phyloP scores from a whole-genome alignment of 352 stramenopile genomes.

The Elongisporangium anandrum region DNA sequence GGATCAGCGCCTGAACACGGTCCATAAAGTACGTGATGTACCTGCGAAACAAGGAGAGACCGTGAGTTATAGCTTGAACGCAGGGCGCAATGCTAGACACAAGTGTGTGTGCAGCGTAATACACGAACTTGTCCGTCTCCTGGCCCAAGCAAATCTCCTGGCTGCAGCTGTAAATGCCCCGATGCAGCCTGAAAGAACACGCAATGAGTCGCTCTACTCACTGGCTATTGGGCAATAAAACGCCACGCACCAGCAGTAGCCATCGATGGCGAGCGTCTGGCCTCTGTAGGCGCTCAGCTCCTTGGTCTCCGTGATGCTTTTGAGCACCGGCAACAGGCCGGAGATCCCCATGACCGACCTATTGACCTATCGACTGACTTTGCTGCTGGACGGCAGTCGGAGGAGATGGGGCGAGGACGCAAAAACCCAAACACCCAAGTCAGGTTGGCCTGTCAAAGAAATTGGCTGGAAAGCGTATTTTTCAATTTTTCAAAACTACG shows the following conservation, averaged over 20 bases:
- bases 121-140: conserved; percentile 62
- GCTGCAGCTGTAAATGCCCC: conserved; percentile 70
- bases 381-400: conserved; percentile 24
- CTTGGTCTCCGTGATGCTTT: conserved; percentile 69
- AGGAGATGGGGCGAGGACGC: conserved; percentile 1
- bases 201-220: not conserved
- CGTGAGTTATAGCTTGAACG: not conserved
- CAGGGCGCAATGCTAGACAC: too few species aligned
- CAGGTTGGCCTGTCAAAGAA: conserved; percentile 3
- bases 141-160: conserved; percentile 66
- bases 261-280: conserved; percentile 70
- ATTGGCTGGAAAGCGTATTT: conserved; percentile 27
- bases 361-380: conserved; percentile 1
- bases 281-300: conserved; percentile 47
- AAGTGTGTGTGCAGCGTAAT: not conserved
- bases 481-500: conserved; percentile 12
- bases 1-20: conserved; percentile 38
- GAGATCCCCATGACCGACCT: conserved; percentile 45
- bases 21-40: conserved; percentile 81
- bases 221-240: not conserved
- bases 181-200: conserved; percentile 53
- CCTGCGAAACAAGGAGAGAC: conserved; percentile 17
- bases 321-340: conserved; percentile 60
- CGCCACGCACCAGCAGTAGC: conserved; percentile 70
- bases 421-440: not conserved